These are phyloP conservation scores for Calonectria pauciramosa DNA, from an alignment of 2,329 filamentous ascomycete genomes.

Conservation along the genomic window DNA sequence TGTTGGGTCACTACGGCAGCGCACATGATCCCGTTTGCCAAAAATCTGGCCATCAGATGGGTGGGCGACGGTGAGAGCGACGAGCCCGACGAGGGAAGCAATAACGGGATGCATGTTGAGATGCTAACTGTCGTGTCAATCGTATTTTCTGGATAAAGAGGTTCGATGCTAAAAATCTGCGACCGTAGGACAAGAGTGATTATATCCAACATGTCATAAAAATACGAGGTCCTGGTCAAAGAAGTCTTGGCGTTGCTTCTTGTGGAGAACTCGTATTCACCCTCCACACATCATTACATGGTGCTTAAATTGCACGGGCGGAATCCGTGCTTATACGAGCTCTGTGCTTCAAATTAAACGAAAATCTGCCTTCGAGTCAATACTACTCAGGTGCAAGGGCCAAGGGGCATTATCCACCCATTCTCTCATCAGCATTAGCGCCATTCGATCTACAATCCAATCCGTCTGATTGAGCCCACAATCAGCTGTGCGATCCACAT, in stretches of 20 bases:
- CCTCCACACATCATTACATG: neutral
- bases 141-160: neutral
- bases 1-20: neutral
- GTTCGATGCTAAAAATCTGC: neutral
- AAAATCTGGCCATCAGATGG: neutral
- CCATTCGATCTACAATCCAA: too few species aligned
- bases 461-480: too few species aligned
- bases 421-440: neutral
- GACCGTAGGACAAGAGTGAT: neutral
- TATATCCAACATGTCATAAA: neutral
- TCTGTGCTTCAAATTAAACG: neutral
- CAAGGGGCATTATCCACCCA: neutral
- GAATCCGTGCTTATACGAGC: neutral
- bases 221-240: neutral
- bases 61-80: neutral
- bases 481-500: neutral
- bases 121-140: too few species aligned
- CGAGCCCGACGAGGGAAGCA: neutral
- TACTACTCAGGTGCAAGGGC: neutral
- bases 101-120: neutral
- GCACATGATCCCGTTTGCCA: neutral
- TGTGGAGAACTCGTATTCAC: constrained; percentile 2
- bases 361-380: neutral
- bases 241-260: neutral
- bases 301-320: neutral